These are phyloP conservation scores for Leccinellum rugosiceps DNA, from an alignment of 768 basidiomycete species.

Conservation along the genomic window DNA sequence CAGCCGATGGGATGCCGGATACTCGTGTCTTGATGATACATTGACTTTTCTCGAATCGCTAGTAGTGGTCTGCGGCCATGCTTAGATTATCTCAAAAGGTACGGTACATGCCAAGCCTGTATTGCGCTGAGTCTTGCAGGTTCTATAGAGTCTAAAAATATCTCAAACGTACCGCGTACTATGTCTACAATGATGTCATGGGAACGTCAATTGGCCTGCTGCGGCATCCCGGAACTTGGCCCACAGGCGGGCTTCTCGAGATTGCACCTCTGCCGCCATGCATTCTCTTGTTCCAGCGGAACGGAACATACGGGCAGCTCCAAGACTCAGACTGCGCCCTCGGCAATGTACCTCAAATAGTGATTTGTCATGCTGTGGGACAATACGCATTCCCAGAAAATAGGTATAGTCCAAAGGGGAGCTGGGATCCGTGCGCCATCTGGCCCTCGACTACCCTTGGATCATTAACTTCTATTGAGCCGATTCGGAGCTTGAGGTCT, in stretches of 20 bases:
- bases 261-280: background rate
- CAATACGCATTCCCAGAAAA: background rate
- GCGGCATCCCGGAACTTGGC: background rate
- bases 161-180: background rate
- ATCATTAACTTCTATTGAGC: background rate
- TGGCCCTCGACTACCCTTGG: background rate
- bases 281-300: background rate
- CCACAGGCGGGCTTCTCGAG: background rate
- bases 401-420: background rate
- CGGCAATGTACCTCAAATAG: background rate
- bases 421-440: background rate
- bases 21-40: background rate
- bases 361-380: background rate
- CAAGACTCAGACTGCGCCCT: background rate
- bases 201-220: background rate
- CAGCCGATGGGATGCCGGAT: background rate
- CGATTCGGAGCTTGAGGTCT: background rate
- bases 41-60: background rate
- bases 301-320: background rate
- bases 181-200: background rate
- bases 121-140: background rate
- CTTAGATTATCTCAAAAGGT: background rate
- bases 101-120: background rate
- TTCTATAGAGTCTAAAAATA: background rate
- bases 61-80: background rate